These are phyloP conservation scores for Rusavskia elegans DNA, from an alignment of 495 filamentous ascomycete species.

Conservation along the genomic window DNA sequence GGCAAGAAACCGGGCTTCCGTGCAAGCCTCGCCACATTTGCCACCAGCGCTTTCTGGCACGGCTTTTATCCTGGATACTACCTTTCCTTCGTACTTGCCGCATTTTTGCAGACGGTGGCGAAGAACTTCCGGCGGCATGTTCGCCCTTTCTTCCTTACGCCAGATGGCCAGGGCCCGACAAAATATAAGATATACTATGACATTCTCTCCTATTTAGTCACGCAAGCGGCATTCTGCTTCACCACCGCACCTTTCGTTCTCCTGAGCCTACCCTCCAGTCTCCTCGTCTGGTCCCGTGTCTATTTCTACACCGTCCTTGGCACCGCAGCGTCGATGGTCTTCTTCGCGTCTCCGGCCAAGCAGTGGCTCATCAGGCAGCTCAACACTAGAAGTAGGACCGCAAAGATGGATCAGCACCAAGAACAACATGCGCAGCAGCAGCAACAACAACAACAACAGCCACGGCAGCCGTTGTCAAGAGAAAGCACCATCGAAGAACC, in stretches of 20 bases:
- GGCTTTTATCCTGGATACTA: conserved; percentile 98
- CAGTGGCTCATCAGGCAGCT: conserved; percentile 38
- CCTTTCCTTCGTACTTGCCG: conserved; percentile 71
- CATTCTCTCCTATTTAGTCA: conserved; percentile 57
- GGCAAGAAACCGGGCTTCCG: conserved; percentile 95
- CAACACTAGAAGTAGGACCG: conserved; percentile 35
- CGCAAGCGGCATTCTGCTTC: conserved; percentile 74
- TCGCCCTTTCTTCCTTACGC: conserved; percentile 83
- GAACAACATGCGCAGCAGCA: conserved; percentile 1
- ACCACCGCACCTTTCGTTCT: conserved; percentile 69
- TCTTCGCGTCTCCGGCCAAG: conserved; percentile 72
- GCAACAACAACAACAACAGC: conserved; percentile 13
- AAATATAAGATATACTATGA: conserved; percentile 78
- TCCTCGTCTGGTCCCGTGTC: conserved; percentile 66
- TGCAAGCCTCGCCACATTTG: conserved; percentile 85
- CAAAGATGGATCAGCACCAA: neutral
- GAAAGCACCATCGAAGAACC: conserved; percentile 24
- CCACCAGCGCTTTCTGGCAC: conserved; percentile 92
- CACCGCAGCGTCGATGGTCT: conserved; percentile 43
- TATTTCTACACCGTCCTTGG: conserved; percentile 74
- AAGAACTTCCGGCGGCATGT: conserved; percentile 85
- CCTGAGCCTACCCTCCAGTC: conserved; percentile 47
- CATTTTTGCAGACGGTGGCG: conserved; percentile 79
- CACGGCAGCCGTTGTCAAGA: neutral
- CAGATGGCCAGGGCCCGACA: conserved; percentile 46